These are phyloP conservation scores for Creolimax fragrantissima DNA, from an alignment of 78 protist species.

Conservation along the genomic window DNA sequence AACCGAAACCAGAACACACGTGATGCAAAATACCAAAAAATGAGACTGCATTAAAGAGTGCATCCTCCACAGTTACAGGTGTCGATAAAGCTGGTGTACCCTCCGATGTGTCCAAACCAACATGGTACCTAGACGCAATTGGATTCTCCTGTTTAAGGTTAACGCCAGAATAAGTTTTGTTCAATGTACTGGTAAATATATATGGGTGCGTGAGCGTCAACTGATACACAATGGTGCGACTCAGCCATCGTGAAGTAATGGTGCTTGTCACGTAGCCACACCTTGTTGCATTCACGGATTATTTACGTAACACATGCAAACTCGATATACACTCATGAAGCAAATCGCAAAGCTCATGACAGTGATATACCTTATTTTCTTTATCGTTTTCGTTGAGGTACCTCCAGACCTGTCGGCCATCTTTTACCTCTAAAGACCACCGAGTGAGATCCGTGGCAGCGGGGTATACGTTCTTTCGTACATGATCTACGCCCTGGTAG, in stretches of 20 bases:
- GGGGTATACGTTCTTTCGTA: not conserved
- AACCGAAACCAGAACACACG: too few relatives aligned
- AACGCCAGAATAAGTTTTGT: too few relatives aligned
- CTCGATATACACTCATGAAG: too few relatives aligned
- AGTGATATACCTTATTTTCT: not conserved
- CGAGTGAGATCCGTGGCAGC: not conserved
- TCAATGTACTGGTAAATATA: too few relatives aligned
- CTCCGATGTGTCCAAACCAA: not conserved
- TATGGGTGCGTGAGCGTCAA: too few relatives aligned
- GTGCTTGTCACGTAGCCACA: too few relatives aligned
- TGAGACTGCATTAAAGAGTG: not conserved
- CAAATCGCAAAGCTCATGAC: too few relatives aligned
- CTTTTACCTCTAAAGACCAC: not conserved
- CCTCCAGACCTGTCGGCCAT: not conserved
- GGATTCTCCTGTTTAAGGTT: not conserved
- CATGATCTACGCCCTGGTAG: not conserved
- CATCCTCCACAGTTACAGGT: not conserved
- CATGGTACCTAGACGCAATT: not conserved
- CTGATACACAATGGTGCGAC: too few relatives aligned
- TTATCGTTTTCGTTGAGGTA: not conserved
- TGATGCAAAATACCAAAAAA: not conserved
- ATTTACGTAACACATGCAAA: too few relatives aligned
- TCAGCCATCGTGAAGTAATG: too few relatives aligned
- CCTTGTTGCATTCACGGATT: too few relatives aligned
- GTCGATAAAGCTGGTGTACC: not conserved